phyloP scores from a whole-genome alignment of 2,329 filamentous ascomycete genomes.

The Arthrobotrys iridis region DNA sequence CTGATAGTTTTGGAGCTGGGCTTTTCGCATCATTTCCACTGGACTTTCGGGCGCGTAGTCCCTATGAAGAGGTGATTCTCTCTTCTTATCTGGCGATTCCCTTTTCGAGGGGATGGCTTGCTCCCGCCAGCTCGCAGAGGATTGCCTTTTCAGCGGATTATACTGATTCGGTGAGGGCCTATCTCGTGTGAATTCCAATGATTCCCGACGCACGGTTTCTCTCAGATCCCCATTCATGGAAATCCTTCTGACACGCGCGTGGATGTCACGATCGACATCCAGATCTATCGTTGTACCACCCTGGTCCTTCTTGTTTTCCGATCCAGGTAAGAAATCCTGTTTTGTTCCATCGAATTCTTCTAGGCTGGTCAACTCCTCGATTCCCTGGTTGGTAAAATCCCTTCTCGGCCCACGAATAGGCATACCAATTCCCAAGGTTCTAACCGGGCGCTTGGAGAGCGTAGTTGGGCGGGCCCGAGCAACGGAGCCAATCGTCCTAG shows the following conservation, averaged over 20 bases:
- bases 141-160: conserved; percentile 51
- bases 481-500: conserved; percentile 44
- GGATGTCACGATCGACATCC: conserved; percentile 18
- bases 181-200: conserved; percentile 44
- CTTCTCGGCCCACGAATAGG: conserved; percentile 51
- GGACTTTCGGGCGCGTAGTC: conserved; percentile 40
- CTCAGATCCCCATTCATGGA: neutral
- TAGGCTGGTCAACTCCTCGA: conserved; percentile 28
- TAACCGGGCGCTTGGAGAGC: conserved; percentile 42
- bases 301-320: conserved; percentile 40
- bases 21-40: conserved; percentile 42
- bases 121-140: conserved; percentile 52
- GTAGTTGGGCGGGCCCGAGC: conserved; percentile 35
- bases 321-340: conserved; percentile 47
- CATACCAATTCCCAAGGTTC: conserved; percentile 47
- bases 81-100: conserved; percentile 46
- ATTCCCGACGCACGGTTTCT: conserved; percentile 15
- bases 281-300: conserved; percentile 12
- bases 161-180: conserved; percentile 49
- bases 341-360: conserved; percentile 32
- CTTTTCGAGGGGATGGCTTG: conserved; percentile 49
- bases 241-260: conserved; percentile 14
- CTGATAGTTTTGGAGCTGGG: conserved; percentile 33
- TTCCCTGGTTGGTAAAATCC: conserved; percentile 31
- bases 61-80: conserved; percentile 27